These are phyloP conservation scores for Elsinoe arachidis DNA, from an alignment of 2,329 filamentous ascomycete species.

Conservation along the genomic window DNA sequence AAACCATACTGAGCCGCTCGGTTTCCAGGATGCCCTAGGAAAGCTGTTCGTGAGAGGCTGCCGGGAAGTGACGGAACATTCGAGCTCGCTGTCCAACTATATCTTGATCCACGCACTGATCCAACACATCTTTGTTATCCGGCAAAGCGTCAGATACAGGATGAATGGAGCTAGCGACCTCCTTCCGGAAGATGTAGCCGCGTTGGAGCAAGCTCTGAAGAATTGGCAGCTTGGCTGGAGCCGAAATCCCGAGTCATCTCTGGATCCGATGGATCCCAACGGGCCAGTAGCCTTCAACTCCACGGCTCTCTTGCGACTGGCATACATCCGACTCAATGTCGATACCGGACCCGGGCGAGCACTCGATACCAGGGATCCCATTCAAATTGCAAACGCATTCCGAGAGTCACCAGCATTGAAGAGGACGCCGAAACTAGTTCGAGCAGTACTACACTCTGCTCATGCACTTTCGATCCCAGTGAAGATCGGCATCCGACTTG, in stretches of 20 bases:
- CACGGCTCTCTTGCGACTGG: conserved; percentile 38
- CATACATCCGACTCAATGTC: conserved; percentile 40
- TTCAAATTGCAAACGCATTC: conserved; percentile 34
- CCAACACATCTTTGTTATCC: conserved; percentile 62
- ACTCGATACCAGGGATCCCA: conserved; percentile 37
- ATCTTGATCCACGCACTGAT: conserved; percentile 63
- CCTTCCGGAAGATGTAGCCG: conserved; percentile 32
- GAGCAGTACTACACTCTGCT: conserved; percentile 45
- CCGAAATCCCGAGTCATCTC: conserved; percentile 28
- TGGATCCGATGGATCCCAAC: conserved; percentile 30
- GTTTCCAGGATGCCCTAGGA: conserved; percentile 28
- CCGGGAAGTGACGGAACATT: conserved; percentile 26
- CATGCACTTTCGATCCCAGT: conserved; percentile 50
- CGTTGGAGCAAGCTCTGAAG: conserved; percentile 32
- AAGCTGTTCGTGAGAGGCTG: conserved; percentile 28
- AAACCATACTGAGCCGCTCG: conserved; percentile 18
- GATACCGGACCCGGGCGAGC: conserved; percentile 38
- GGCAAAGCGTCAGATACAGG: conserved; percentile 39
- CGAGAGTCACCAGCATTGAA: conserved; percentile 33
- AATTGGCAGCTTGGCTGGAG: conserved; percentile 30
- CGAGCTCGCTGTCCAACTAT: conserved; percentile 49
- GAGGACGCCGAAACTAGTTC: conserved; percentile 40
- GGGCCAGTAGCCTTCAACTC: conserved; percentile 35
- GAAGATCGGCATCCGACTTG: conserved; percentile 45
- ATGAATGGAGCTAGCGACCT: conserved; percentile 27